These are phyloP conservation scores for Ophidiomyces ophidiicola DNA, from an alignment of 2,329 filamentous ascomycete species.

Conservation along the genomic window DNA sequence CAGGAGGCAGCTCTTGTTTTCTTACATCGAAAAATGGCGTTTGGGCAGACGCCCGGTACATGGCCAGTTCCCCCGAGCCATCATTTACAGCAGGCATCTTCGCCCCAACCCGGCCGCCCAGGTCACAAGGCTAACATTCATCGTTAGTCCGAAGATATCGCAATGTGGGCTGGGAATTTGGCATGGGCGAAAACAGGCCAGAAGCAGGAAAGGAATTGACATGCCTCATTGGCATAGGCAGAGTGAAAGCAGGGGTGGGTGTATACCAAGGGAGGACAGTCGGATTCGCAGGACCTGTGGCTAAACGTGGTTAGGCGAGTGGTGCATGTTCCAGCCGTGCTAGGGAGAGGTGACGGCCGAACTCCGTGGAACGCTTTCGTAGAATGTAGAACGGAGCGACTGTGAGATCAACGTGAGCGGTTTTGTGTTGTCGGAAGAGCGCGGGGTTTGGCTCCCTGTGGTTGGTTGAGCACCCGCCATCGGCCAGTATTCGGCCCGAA, in stretches of 20 bases:
- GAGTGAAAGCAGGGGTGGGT: conserved; percentile 4
- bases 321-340: neutral
- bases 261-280: neutral
- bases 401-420: conserved; percentile 5
- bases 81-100: conserved; percentile 67
- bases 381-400: conserved; percentile 17
- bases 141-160: conserved; percentile 12
- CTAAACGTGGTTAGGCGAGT: neutral
- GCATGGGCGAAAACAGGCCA: neutral
- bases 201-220: neutral
- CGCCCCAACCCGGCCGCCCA: conserved; percentile 13
- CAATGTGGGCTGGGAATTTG: neutral
- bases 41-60: conserved; percentile 57
- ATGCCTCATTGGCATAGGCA: neutral
- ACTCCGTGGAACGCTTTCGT: conserved; percentile 17
- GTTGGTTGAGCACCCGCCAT: no score
- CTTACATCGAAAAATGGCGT: conserved; percentile 52
- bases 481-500: no score
- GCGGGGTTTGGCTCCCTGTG: no score
- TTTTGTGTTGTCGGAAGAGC: neutral
- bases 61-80: conserved; percentile 58
- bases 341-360: conserved; percentile 1
- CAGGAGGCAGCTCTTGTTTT: conserved; percentile 52
- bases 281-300: conserved; percentile 1
- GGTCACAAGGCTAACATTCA: conserved; percentile 17